Base-by-base conservation (phyloP, 805 yeast species). In the Kazachstania martiniae region DNA sequence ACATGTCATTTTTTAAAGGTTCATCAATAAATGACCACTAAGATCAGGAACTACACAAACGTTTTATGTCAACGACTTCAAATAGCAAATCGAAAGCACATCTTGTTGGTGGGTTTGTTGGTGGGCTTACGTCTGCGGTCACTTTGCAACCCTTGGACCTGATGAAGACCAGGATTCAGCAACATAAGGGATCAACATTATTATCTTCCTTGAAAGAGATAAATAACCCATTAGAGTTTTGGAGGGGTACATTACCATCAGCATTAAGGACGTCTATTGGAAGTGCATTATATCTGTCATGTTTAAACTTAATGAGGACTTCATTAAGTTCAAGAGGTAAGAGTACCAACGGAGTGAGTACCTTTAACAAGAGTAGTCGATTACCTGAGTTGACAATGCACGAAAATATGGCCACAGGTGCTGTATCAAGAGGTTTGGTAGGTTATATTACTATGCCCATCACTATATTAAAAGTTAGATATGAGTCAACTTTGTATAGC, bases 211-310 rank as follows among this genome's bases (percentile, higher is more conserved):
- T 65, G 10, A 59, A 54, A 33, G 68, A 68, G 29, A 42, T 79
- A 8, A 31, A 34, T 1, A 47, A 53, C 9, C 49, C 58, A 3
- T 33, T 41, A 16, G 66, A 77, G 32, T 62, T 87, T 25, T 91
- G 98, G 98, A 68, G 95, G 34, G 98, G 98, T 0, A 89, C 95
- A 0, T 47, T 86, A 24, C 95, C 98, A 0, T 83, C 95, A 14
- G 86, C 93, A 0, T 46, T 89, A 17, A 66, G 98, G 38, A 89
- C 95, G 0, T 84, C 95, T 0, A 63, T 84, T 9, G 98, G 98
- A 0, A 80, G 93, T 27, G 95, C 91, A 0, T 58, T 91, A 21
- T 91, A 91, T 48, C 65, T 91, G 33, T 70, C 95, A 0, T 66
- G 79, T 12, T 59, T 91, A 34, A 80, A 85, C 37, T 43, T 66